These are phyloP conservation scores for Coniella lustricola DNA, from an alignment of 2,329 filamentous ascomycete genomes.

Conservation along the genomic window DNA sequence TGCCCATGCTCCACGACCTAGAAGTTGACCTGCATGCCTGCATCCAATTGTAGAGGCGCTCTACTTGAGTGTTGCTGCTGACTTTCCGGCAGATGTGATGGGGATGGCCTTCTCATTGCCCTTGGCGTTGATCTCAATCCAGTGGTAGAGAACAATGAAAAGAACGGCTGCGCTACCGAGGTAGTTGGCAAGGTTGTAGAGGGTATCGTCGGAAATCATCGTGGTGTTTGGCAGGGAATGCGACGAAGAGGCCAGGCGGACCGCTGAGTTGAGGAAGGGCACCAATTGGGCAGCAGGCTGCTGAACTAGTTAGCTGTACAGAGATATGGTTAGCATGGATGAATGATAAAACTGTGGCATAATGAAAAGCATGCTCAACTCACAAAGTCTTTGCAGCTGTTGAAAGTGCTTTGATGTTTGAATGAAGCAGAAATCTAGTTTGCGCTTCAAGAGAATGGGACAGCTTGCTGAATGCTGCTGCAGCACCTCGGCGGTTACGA, in stretches of 20 bases:
- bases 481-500: not conserved
- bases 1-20: not conserved
- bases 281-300: not conserved
- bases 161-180: constrained; percentile 86
- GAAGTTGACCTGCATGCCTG: not conserved
- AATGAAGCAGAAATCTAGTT: not conserved
- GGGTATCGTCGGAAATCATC: constrained; percentile 92
- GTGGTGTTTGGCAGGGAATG: constrained; percentile 29
- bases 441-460: too few species aligned
- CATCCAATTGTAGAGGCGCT: not conserved
- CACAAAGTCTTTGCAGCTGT: too few species aligned
- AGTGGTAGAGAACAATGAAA: constrained; percentile 91
- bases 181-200: constrained; percentile 89
- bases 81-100: constrained; percentile 18
- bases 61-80: constrained; percentile 11
- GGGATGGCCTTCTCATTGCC: constrained; percentile 23
- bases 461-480: too few species aligned
- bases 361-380: too few species aligned
- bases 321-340: not conserved
- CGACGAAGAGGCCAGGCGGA: constrained; percentile 1
- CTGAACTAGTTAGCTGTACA: not conserved
- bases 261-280: not conserved
- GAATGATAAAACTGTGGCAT: too few species aligned
- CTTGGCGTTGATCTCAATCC: constrained; percentile 85
- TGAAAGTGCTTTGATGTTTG: too few species aligned